Evolutionary conservation across 1,139 yeast species (phyloP).

Genomic region (Candida freyschussii): DNA sequence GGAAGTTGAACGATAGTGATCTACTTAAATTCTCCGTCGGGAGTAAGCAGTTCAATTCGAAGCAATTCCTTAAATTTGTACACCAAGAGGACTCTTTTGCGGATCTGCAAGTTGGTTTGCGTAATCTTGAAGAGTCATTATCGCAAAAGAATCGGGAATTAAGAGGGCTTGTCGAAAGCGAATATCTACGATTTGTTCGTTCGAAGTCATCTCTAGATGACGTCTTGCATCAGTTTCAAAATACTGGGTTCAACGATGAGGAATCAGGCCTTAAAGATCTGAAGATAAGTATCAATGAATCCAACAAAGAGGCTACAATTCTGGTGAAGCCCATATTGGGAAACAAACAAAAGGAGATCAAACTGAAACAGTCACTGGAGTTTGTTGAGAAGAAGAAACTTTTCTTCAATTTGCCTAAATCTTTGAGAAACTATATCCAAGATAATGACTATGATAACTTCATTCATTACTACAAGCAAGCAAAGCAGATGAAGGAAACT

Average conservation of each 20-base stretch:
- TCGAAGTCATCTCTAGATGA: constrained; percentile 66
- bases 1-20: constrained; percentile 35
- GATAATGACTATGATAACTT: constrained; percentile 66
- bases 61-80: constrained; percentile 60
- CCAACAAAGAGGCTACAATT: constrained; percentile 53
- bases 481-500: constrained; percentile 31
- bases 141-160: constrained; percentile 63
- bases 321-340: constrained; percentile 74
- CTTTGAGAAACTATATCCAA: constrained; percentile 47
- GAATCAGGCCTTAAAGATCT: constrained; percentile 36
- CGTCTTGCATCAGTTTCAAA: constrained; percentile 47
- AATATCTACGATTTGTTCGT: constrained; percentile 69
- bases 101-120: constrained; percentile 53
- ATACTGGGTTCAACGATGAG: constrained; percentile 30
- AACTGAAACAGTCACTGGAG: constrained; percentile 54
- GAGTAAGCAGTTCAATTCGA: constrained; percentile 69
- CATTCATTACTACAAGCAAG: constrained; percentile 63
- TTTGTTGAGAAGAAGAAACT: constrained; percentile 58
- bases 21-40: constrained; percentile 58
- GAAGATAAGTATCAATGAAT: constrained; percentile 42
- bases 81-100: constrained; percentile 69
- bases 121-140: constrained; percentile 55
- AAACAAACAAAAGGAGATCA: constrained; percentile 53
- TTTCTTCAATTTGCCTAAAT: constrained; percentile 69
- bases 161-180: constrained; percentile 62